These are phyloP conservation scores for Fusarium burgessii DNA, from an alignment of 2,329 filamentous ascomycete species.

Conservation along the genomic window DNA sequence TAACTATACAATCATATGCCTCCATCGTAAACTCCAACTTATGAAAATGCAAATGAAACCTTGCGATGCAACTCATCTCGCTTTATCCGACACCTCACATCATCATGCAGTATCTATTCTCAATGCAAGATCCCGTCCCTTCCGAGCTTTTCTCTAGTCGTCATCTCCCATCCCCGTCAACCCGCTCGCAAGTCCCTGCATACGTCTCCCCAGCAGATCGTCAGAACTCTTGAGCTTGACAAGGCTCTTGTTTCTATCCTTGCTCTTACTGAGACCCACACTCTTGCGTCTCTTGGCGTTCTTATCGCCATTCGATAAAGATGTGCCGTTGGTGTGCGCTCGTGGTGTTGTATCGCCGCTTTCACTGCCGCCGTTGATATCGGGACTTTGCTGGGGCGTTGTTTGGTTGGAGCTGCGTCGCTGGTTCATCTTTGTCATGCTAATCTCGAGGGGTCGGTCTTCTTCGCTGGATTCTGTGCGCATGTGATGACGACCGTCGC, in stretches of 20 bases:
- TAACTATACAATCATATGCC: constrained; percentile 13
- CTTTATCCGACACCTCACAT: constrained; percentile 6
- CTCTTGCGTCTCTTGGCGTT: constrained; percentile 45
- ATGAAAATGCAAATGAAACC: background rate
- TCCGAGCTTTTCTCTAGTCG: constrained; percentile 45
- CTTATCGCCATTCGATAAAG: constrained; percentile 41
- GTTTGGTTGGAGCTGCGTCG: constrained; percentile 48
- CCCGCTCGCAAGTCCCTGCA: constrained; percentile 68
- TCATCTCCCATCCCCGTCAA: constrained; percentile 63
- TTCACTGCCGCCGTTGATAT: constrained; percentile 29
- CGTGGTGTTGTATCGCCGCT: constrained; percentile 36
- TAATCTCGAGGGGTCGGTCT: constrained; percentile 85
- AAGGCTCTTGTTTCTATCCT: constrained; percentile 61
- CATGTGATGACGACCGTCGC: constrained; percentile 46
- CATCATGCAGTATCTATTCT: background rate
- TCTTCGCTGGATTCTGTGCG: constrained; percentile 78
- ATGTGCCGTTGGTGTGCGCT: constrained; percentile 30
- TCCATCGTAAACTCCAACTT: constrained; percentile 1
- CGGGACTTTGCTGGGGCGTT: constrained; percentile 25
- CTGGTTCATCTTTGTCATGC: constrained; percentile 64
- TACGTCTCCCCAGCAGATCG: constrained; percentile 67
- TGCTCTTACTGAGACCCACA: constrained; percentile 49
- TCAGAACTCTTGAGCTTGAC: constrained; percentile 69
- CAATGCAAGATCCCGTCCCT: constrained; percentile 21
- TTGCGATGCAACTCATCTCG: constrained; percentile 31